Evolutionary conservation across 2,329 filamentous ascomycete genomes (phyloP).

Genomic region (Stachybotrys echinatus): DNA sequence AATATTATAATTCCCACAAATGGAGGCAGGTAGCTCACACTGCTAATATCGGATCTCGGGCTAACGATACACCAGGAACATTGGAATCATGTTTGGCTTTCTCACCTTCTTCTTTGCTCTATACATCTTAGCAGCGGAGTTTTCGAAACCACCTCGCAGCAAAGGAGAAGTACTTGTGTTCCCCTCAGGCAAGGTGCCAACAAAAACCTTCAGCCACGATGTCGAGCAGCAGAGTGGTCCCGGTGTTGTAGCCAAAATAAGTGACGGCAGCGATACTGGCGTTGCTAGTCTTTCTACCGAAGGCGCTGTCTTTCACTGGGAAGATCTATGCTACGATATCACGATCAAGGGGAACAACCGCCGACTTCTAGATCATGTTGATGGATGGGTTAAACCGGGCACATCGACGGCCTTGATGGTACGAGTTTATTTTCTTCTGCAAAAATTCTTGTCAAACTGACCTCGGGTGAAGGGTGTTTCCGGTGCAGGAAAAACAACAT

Average conservation of each 20-base stretch:
- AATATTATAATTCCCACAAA: constrained; percentile 51
- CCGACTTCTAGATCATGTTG: constrained; percentile 64
- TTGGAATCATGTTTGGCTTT: constrained; percentile 63
- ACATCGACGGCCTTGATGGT: constrained; percentile 69
- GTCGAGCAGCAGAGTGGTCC: no score
- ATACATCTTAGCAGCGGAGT: constrained; percentile 59
- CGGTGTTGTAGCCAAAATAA: no score
- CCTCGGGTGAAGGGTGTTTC: constrained; percentile 46
- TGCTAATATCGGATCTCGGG: neutral
- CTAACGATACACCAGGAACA: constrained; percentile 46
- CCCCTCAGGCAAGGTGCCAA: constrained; percentile 14
- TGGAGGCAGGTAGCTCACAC: constrained; percentile 33
- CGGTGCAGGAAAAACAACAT: constrained; percentile 71
- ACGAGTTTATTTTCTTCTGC: constrained; percentile 17
- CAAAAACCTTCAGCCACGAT: no score
- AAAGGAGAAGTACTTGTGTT: constrained; percentile 69
- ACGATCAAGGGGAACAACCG: constrained; percentile 62
- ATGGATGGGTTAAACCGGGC: constrained; percentile 74
- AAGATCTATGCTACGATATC: constrained; percentile 56
- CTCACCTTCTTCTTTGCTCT: constrained; percentile 56
- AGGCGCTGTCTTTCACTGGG: constrained; percentile 67
- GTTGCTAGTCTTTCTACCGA: no score
- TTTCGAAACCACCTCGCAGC: constrained; percentile 58
- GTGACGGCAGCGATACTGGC: no score
- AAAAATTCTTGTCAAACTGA: neutral